Evolutionary conservation across 2,329 filamentous ascomycete genomes (phyloP).

Genomic region (Raffaelea ambrosiae): DNA sequence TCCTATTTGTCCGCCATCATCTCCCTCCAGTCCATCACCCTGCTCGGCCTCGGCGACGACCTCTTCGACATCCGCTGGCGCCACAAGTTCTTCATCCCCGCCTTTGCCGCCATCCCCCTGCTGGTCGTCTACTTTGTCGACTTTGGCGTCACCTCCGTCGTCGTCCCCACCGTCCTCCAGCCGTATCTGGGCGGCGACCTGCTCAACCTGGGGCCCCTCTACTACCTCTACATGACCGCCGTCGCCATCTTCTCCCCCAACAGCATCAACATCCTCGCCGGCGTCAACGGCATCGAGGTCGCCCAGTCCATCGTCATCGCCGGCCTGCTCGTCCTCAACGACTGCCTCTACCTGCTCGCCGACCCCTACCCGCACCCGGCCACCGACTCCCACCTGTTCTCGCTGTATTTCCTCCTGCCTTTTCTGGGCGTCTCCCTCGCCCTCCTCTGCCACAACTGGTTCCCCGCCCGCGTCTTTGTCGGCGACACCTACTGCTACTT

Average conservation of each 20-base stretch:
- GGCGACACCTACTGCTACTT: constrained; percentile 99
- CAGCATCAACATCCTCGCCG: constrained; percentile 98
- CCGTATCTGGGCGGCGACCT: constrained; percentile 76
- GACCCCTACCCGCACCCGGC: constrained; percentile 72
- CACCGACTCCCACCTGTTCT: constrained; percentile 92
- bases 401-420: constrained; percentile 85
- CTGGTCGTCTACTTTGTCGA: constrained; percentile 97
- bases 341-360: constrained; percentile 69
- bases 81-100: constrained; percentile 97
- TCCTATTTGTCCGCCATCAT: constrained; percentile 92
- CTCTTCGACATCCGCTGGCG: constrained; percentile 98
- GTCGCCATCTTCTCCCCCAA: constrained; percentile 97
- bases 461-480: constrained; percentile 88
- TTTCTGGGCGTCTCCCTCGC: constrained; percentile 90
- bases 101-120: constrained; percentile 85
- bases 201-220: constrained; percentile 71
- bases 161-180: constrained; percentile 79
- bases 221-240: constrained; percentile 95
- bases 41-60: constrained; percentile 91
- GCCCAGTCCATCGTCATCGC: constrained; percentile 90
- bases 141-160: constrained; percentile 92
- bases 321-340: constrained; percentile 74
- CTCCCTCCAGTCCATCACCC: constrained; percentile 80
- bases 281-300: constrained; percentile 98
- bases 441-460: constrained; percentile 88